phyloP scores from a whole-genome alignment of 805 yeast genomes.

The Saturnispora saitoi region DNA sequence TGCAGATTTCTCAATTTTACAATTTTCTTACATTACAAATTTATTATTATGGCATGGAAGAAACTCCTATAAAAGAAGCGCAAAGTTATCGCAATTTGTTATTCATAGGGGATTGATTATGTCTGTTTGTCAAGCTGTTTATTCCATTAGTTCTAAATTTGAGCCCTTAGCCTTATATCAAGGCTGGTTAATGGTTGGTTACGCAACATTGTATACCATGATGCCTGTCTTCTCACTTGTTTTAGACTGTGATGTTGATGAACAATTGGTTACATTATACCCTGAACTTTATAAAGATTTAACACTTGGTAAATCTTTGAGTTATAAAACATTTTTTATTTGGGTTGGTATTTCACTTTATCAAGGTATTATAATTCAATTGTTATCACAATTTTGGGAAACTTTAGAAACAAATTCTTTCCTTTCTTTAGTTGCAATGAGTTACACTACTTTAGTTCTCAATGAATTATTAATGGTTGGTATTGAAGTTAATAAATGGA shows the following conservation, averaged over 20 bases:
- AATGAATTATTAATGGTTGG: slow-evolving; percentile 94
- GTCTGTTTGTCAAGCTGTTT: slow-evolving; percentile 91
- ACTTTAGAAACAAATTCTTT: slow-evolving; percentile 50
- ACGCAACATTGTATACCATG: slow-evolving; percentile 96
- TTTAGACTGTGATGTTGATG: slow-evolving; percentile 84
- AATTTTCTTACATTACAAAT: slow-evolving; percentile 82
- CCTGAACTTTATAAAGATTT: slow-evolving; percentile 94
- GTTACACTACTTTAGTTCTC: slow-evolving; percentile 69
- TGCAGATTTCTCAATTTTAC: slow-evolving; percentile 91
- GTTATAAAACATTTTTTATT: slow-evolving; percentile 78
- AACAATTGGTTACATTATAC: slow-evolving; percentile 76
- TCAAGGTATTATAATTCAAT: slow-evolving; percentile 83
- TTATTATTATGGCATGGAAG: slow-evolving; percentile 95
- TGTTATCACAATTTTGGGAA: slow-evolving; percentile 68
- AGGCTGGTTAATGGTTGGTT: slow-evolving; percentile 98
- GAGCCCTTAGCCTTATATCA: slow-evolving; percentile 93
- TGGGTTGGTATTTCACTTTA: slow-evolving; percentile 88
- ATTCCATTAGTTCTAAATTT: slow-evolving; percentile 73
- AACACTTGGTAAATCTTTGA: slow-evolving; percentile 77
- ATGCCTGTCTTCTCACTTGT: slow-evolving; percentile 94
- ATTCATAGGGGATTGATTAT: slow-evolving; percentile 93
- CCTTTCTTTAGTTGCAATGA: slow-evolving; percentile 71
- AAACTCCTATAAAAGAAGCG: slow-evolving; percentile 91
- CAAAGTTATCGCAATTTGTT: slow-evolving; percentile 90
- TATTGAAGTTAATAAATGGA: slow-evolving; percentile 89